These are phyloP conservation scores for Sugiyamaella boreocaroliniensis DNA, from an alignment of 805 yeast species.

Conservation along the genomic window DNA sequence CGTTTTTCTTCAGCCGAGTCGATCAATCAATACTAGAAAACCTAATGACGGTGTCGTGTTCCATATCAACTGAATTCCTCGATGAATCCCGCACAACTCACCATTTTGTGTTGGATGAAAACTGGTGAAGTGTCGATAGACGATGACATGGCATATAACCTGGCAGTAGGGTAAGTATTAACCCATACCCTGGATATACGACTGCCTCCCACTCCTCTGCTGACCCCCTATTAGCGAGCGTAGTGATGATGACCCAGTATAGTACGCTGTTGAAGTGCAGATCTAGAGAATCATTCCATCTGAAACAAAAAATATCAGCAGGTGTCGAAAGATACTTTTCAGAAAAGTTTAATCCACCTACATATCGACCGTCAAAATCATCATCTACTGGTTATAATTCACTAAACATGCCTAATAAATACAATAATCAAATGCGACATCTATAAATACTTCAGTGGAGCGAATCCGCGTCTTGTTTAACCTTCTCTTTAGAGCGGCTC, in stretches of 20 bases:
- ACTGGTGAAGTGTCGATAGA: not conserved
- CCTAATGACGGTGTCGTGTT: too few relatives aligned
- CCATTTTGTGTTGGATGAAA: not conserved
- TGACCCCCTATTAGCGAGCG: too few relatives aligned
- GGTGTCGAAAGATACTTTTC: too few relatives aligned
- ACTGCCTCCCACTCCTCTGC: too few relatives aligned
- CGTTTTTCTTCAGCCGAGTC: too few relatives aligned
- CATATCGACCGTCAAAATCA: too few relatives aligned
- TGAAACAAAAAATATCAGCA: too few relatives aligned
- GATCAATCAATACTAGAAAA: too few relatives aligned
- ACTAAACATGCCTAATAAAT: not conserved
- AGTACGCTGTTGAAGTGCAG: too few relatives aligned
- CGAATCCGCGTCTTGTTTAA: too few relatives aligned
- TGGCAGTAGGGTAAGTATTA: not conserved
- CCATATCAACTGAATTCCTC: not conserved
- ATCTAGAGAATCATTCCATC: too few relatives aligned
- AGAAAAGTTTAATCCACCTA: not conserved
- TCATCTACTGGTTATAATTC: not conserved
- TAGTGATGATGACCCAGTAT: too few relatives aligned
- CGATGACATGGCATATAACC: not conserved
- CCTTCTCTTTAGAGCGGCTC: not conserved
- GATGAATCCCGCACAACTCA: not conserved
- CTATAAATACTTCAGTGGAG: slow-evolving; percentile 6
- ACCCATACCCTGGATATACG: not conserved
- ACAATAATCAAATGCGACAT: not conserved